phyloP scores from a whole-genome alignment of 768 basidiomycete species.

The Ephemerocybe angulata region DNA sequence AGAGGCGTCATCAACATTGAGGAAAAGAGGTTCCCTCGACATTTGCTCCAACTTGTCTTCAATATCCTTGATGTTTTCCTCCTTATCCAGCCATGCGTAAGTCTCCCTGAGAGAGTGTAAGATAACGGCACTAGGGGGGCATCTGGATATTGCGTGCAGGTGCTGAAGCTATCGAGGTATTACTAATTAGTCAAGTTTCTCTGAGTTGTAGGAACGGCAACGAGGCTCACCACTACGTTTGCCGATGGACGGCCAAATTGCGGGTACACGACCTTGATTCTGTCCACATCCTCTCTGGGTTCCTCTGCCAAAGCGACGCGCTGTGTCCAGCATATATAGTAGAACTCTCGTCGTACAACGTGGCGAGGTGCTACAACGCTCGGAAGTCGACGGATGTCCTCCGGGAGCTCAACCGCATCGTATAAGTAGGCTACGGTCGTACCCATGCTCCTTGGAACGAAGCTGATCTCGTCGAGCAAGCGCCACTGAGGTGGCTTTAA shows the following conservation, averaged over 20 bases:
- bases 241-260: slow-evolving; percentile 16
- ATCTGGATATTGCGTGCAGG: no score
- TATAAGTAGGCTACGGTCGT: slow-evolving; percentile 9
- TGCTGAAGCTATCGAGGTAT: no score
- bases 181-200: no score
- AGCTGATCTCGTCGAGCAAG: background rate
- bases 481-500: background rate
- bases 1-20: slow-evolving; percentile 13
- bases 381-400: slow-evolving; percentile 4
- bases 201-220: no score
- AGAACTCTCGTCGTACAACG: slow-evolving; percentile 15
- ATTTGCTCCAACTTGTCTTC: background rate
- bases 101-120: background rate
- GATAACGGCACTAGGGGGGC: no score
- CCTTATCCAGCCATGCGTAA: slow-evolving; percentile 16
- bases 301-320: slow-evolving; percentile 13
- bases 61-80: slow-evolving; percentile 4
- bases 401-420: slow-evolving; percentile 1
- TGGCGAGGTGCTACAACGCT: slow-evolving; percentile 13
- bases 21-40: slow-evolving; percentile 4
- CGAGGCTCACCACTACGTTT: slow-evolving; percentile 20
- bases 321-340: slow-evolving; percentile 24
- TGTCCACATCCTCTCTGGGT: slow-evolving; percentile 12
- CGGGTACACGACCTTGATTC: slow-evolving; percentile 13
- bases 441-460: background rate